Conservation (phyloP, 441 rosid genomes). For the Adansonia rubrostipa region DNA sequence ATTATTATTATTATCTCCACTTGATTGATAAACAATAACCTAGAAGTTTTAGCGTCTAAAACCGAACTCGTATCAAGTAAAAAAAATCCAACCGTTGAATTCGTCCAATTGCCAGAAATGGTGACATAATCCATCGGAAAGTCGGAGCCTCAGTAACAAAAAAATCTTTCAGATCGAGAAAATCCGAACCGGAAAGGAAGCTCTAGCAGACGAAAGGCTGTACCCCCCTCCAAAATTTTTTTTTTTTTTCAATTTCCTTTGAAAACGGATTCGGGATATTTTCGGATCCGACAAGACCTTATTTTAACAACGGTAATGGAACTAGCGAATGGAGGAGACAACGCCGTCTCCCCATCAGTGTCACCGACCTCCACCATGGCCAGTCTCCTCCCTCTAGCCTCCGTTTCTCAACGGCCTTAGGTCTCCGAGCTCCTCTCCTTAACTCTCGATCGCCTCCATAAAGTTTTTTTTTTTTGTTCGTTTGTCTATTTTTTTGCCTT, state of each 20-base stretch:
- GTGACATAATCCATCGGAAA: not conserved
- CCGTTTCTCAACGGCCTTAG: constrained; percentile 85
- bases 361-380: constrained; percentile 45
- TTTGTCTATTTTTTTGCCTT: not conserved
- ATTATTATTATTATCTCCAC: too few relatives aligned
- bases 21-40: too few relatives aligned
- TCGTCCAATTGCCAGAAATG: not conserved
- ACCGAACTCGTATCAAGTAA: too few relatives aligned
- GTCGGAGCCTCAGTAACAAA: not conserved
- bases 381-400: constrained; percentile 69
- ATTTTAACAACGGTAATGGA: constrained; percentile 44
- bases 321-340: constrained; percentile 49
- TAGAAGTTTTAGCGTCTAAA: too few relatives aligned
- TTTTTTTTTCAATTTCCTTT: not conserved
- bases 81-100: too few relatives aligned
- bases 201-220: constrained; percentile 1
- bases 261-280: not conserved
- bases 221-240: too few relatives aligned
- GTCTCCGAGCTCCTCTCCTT: constrained; percentile 95
- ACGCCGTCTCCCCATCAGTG: constrained; percentile 28
- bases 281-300: not conserved
- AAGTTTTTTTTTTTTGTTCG: constrained; percentile 44
- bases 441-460: constrained; percentile 97
- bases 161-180: constrained; percentile 18
- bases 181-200: constrained; percentile 5